Percentiles rank a stretch among this genome's conserved stretches.
Conservation (phyloP, 768 basidiomycete genomes). For the Cubamyces sp. region DNA sequence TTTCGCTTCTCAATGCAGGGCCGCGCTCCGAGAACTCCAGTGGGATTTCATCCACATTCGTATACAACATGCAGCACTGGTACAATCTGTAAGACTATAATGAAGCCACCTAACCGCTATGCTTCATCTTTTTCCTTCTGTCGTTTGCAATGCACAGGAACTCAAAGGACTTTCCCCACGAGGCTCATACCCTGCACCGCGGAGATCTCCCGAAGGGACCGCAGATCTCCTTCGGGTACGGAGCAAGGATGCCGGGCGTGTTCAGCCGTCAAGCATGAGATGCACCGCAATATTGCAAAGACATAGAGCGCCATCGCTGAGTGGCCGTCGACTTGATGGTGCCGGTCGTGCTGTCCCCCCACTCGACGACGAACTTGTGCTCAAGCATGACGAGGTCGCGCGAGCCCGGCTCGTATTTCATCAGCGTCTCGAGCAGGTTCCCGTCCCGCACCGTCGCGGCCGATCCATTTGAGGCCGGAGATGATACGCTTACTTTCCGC, state of each 20-base stretch:
- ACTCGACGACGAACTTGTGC: constrained; percentile 95
- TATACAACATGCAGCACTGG: background rate
- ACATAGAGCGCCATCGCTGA: constrained; percentile 94
- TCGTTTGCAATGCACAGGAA: constrained; percentile 32
- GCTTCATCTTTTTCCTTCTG: background rate
- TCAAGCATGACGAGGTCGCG: constrained; percentile 97
- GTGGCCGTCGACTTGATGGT: constrained; percentile 90
- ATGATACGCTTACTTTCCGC: constrained; percentile 77
- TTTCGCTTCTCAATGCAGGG: too few species aligned
- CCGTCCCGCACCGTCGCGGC: constrained; percentile 66
- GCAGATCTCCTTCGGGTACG: constrained; percentile 86
- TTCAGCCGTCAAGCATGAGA: constrained; percentile 84
- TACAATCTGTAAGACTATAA: background rate
- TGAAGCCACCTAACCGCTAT: constrained; percentile 1
- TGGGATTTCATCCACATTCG: background rate
- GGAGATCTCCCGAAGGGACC: constrained; percentile 67
- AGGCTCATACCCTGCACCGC: constrained; percentile 80
- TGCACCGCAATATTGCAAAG: constrained; percentile 92
- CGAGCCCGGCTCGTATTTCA: constrained; percentile 90
- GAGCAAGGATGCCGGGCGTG: constrained; percentile 80
- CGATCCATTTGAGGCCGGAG: constrained; percentile 92
- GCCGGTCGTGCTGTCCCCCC: constrained; percentile 80
- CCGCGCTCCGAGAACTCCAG: too few species aligned
- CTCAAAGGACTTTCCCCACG: constrained; percentile 67
- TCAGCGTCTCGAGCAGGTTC: constrained; percentile 88